Evolutionary conservation across 2,329 filamentous ascomycete species (phyloP), one percentile per base, ranked within the genome.

Genomic region (Aspergillus sp.): DNA sequence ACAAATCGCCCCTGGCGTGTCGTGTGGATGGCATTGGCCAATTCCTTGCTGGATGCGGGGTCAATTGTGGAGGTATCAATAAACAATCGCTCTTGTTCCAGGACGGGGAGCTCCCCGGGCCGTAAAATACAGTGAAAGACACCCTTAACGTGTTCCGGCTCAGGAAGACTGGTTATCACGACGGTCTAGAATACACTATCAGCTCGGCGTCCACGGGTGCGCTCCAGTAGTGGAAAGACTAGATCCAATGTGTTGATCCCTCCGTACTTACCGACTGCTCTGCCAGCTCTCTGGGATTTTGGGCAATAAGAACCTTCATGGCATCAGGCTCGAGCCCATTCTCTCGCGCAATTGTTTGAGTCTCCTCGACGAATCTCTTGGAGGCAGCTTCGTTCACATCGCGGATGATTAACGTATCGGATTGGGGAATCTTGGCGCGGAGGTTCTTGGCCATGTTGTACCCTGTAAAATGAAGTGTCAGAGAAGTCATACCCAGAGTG

Each of bases 11-110:
- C 89, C 66, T 87, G 82, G 1, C 82, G 79, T 1, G 84, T 83
- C 4, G 82, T 81, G 52, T 79, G 82, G 1, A 95, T 86, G 20
- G 81, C 80, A 55, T 84, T 79, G 19, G 91, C 90, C 4, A 97
- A 87, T 59, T 85, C 81, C 36, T 84, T 84, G 1, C 92, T 96
- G 2, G 91, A 90, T 30, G 85, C 84, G 0, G 92, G 91, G 72
- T 97, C 94, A 66, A 99, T 97, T 14, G 94, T 99, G 3, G 93
- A 97, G 72, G 89, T 93, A 72, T 99, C 94, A 67, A 99, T 94
- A 71, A 95, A 96, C 52, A 96, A 75, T 36, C 91, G 86, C 52
- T 86, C 77, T 47, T 79, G 80, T 38, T 77, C 75, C 2, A 78
- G 65, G 30, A 71, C 71, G 6, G 80, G 76, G 4, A 86, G 76